phyloP scores from a whole-genome alignment of 2,329 filamentous ascomycete species.

The Calonectria crousiana region DNA sequence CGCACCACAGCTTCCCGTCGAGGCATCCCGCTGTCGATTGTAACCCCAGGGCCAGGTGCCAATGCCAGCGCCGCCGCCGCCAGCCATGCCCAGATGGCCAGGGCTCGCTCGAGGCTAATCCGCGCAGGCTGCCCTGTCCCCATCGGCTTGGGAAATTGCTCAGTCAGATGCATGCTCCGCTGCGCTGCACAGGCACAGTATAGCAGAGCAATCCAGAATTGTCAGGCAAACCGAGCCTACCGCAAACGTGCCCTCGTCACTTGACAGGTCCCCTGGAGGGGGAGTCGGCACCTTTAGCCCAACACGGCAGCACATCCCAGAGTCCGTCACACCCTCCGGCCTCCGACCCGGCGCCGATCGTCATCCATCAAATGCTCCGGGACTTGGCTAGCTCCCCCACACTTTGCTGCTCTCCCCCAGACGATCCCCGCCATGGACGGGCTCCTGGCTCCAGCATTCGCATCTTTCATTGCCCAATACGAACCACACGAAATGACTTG shows the following conservation, averaged over 20 bases:
- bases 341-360: constrained; percentile 23
- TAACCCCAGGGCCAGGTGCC: neutral
- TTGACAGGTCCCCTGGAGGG: neutral
- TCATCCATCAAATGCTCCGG: constrained; percentile 9
- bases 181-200: neutral
- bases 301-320: neutral
- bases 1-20: neutral
- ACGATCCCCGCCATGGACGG: neutral
- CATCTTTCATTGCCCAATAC: neutral
- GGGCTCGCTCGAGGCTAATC: neutral
- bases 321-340: constrained; percentile 8
- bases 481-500: neutral
- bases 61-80: too few relatives aligned
- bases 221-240: neutral
- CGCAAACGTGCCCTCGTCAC: constrained; percentile 1
- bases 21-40: neutral
- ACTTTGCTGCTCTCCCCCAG: constrained; percentile 4
- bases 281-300: neutral
- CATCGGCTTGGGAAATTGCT: neutral
- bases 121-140: neutral
- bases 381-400: neutral
- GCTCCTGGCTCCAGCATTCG: neutral
- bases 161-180: neutral
- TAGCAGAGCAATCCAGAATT: neutral
- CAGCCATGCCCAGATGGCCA: neutral